Base-by-base conservation (phyloP, 352 stramenopile species). In the Phytophthora meadii region DNA sequence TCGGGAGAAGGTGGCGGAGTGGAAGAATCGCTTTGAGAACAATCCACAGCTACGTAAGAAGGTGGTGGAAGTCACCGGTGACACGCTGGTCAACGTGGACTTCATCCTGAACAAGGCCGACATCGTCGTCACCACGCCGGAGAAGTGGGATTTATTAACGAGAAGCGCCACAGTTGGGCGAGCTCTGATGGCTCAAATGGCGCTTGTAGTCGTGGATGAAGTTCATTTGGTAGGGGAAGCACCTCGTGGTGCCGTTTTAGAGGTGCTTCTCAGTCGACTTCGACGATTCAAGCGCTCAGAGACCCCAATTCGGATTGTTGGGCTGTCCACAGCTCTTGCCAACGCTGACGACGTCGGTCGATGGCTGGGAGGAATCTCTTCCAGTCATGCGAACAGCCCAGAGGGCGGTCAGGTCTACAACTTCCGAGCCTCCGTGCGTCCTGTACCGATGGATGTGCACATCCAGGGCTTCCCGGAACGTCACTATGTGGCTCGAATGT, bases 81-180 rank as follows among this genome's bases (percentile, higher is more conserved):
- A 99, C 67, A 98, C 95, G 5, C 90, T 96, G 34, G 96, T 99
- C 44, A 97, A 99, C 59, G 72, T 90, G 15, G 81, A 95, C 45
- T 83, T 82, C 42, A 70, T 97, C 11, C 69, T 99, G 15, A 90
- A 92, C 37, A 88, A 89, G n/a, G 90, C 96, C 1, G 93, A 98
- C 61, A 94, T 99, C 32, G 87, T 99, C 14, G 91, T 99, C 24
- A 98, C 97, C 39, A 99, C 98, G 5, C 96, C 97, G 2, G 97
- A 99, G 59, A 99, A 99, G 65, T 99, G 96, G 96, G 98, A 99
- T 77, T 70, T 98, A 7, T 87, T 99, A 42, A 99, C 96, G 27
- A 82, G 98, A 60, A 92, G 88, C 36, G 98, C 88, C 75, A 72
- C 81, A 19, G 74, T 94, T 36, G 82, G 88, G 25, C 77, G 86